Conservation (phyloP, 768 basidiomycete species). For the Grammothele lineata region DNA sequence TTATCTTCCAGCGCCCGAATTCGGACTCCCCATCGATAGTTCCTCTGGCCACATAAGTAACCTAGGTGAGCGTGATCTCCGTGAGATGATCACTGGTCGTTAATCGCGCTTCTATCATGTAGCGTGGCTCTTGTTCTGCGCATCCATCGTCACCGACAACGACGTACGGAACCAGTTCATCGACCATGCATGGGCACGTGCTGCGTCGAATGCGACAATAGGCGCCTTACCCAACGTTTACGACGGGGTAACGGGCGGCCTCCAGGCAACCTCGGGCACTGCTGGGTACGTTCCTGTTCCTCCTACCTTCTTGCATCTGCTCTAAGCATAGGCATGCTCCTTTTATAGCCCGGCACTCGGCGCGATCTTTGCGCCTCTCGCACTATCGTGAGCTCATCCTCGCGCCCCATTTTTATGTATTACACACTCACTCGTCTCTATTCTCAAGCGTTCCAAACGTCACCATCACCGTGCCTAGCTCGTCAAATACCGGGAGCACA, state of each 20-base stretch:
- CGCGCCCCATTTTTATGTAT: too few species aligned
- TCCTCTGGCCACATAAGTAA: neutral
- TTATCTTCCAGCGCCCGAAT: neutral
- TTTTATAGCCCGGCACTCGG: too few species aligned
- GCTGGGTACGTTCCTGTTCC: conserved; percentile 1
- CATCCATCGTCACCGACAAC: conserved; percentile 7
- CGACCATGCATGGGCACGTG: conserved; percentile 1
- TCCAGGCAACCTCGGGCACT: too few species aligned
- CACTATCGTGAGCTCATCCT: too few species aligned
- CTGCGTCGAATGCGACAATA: conserved; percentile 1
- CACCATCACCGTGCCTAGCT: too few species aligned
- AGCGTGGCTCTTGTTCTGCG: conserved; percentile 15
- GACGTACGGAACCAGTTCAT: conserved; percentile 7
- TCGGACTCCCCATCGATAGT: conserved; percentile 6
- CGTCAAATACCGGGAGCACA: too few species aligned
- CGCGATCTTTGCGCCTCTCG: too few species aligned
- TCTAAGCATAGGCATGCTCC: too few species aligned
- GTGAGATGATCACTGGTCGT: neutral
- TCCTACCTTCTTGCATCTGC: too few species aligned
- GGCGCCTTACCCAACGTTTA: conserved; percentile 5
- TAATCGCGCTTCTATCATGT: neutral
- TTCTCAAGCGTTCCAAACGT: too few species aligned
- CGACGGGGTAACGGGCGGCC: neutral
- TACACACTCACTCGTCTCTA: too few species aligned
- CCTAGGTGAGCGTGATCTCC: neutral